Evolutionary conservation across 2,329 filamentous ascomycete species (phyloP).

Genomic region (Fusarium oligoseptatum): DNA sequence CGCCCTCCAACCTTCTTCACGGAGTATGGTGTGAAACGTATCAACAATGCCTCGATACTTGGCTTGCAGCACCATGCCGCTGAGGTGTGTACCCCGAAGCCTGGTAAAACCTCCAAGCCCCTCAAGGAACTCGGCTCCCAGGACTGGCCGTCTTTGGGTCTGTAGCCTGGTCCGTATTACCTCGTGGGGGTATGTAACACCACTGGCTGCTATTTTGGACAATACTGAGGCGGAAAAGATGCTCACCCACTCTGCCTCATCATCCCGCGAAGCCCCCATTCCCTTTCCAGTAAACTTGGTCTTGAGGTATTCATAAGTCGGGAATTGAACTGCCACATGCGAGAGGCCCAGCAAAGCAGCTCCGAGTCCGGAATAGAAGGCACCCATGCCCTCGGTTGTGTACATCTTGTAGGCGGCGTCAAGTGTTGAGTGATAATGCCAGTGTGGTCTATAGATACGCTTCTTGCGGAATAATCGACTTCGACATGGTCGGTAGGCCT

Average conservation of each 20-base stretch:
- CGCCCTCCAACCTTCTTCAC: constrained; percentile 92
- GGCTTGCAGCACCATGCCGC: constrained; percentile 42
- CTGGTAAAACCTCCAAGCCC: constrained; percentile 57
- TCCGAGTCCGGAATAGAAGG: constrained; percentile 95
- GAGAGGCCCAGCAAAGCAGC: constrained; percentile 91
- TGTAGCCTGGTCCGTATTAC: constrained; percentile 93
- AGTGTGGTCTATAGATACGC: constrained; percentile 60
- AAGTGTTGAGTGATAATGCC: constrained; percentile 89
- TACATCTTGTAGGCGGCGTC: constrained; percentile 98
- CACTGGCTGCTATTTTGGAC: constrained; percentile 93
- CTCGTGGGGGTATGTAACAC: constrained; percentile 95
- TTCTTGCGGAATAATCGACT: background rate
- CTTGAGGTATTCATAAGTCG: constrained; percentile 93
- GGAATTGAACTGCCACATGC: constrained; percentile 97
- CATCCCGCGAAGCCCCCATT: constrained; percentile 74
- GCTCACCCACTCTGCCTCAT: constrained; percentile 78
- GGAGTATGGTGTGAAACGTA: constrained; percentile 85
- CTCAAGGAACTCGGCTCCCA: constrained; percentile 64
- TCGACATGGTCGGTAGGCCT: constrained; percentile 68
- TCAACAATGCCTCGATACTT: constrained; percentile 83
- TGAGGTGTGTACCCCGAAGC: constrained; percentile 33
- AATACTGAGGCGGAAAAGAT: constrained; percentile 89
- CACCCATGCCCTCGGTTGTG: constrained; percentile 83
- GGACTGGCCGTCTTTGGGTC: constrained; percentile 83
- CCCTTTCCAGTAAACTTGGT: constrained; percentile 87